These are phyloP conservation scores for Trametes meyenii DNA, from an alignment of 768 basidiomycete species.

Conservation along the genomic window DNA sequence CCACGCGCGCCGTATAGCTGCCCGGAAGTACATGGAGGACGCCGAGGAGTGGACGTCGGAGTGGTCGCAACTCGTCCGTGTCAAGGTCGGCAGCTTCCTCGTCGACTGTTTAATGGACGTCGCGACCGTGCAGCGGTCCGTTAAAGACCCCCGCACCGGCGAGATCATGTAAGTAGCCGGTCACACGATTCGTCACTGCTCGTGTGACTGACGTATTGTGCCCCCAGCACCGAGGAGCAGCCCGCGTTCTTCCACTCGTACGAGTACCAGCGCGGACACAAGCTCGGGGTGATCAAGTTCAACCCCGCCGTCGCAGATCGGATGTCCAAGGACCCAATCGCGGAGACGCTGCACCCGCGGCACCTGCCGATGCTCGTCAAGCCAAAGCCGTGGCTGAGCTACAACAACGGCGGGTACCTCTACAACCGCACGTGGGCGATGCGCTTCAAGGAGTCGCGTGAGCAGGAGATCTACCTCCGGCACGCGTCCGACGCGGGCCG, in stretches of 20 bases:
- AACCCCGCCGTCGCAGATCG: conserved; percentile 80
- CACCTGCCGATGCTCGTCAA: conserved; percentile 95
- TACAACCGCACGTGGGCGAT: conserved; percentile 75
- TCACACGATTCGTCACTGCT: neutral
- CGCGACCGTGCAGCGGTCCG: conserved; percentile 71
- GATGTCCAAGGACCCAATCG: conserved; percentile 72
- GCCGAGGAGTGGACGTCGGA: conserved; percentile 74
- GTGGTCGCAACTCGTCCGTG: conserved; percentile 80
- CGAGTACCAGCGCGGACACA: conserved; percentile 91
- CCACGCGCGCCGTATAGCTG: conserved; percentile 64
- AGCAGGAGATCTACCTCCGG: conserved; percentile 79
- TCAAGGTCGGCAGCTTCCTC: conserved; percentile 80
- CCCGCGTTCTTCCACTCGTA: conserved; percentile 92
- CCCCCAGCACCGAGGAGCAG: conserved; percentile 68
- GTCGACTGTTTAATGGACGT: conserved; percentile 85
- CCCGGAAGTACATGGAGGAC: conserved; percentile 64
- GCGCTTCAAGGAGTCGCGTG: conserved; percentile 90
- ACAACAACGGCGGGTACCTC: conserved; percentile 82
- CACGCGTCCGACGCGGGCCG: conserved; percentile 74
- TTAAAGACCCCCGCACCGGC: conserved; percentile 57
- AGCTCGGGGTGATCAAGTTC: conserved; percentile 88
- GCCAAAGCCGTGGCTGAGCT: conserved; percentile 83
- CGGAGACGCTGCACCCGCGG: conserved; percentile 82
- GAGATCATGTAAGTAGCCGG: conserved; percentile 56
- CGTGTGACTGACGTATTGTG: conserved; percentile 11